A percentile compares a stretch with the other conserved stretches of the same genome.
Conservation (phyloP, 1,139 yeast genomes). For the Zygoascus meyerae region DNA sequence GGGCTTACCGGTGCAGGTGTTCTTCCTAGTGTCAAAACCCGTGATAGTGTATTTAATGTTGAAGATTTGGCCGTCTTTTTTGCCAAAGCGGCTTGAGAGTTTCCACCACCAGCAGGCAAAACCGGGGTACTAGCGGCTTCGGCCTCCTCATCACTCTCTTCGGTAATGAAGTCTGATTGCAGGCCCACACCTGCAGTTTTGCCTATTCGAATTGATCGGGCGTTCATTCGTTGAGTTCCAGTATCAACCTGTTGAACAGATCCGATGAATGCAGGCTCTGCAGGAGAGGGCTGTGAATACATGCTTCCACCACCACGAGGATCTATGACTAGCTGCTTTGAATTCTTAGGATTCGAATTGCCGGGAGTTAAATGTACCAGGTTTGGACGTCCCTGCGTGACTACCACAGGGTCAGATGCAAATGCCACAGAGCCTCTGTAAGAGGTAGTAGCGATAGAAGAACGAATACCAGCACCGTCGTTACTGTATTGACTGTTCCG, state of each 20-base stretch:
- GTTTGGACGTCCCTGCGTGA: slow-evolving; percentile 30
- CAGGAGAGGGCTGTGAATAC: neutral
- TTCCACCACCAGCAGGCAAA: neutral
- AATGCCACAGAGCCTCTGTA: slow-evolving; percentile 32
- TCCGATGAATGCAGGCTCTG: slow-evolving; percentile 6
- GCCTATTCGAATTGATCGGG: slow-evolving; percentile 24
- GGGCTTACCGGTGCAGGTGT: too few species aligned
- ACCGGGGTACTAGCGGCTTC: neutral
- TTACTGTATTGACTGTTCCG: slow-evolving; percentile 21
- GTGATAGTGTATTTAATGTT: neutral
- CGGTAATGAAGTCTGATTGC: slow-evolving; percentile 21
- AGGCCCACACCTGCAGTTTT: slow-evolving; percentile 19
- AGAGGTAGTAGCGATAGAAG: slow-evolving; percentile 30
- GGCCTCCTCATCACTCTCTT: slow-evolving; percentile 17
- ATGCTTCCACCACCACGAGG: neutral
- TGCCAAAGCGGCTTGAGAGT: neutral
- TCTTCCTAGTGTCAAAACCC: neutral
- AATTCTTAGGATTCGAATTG: slow-evolving; percentile 3
- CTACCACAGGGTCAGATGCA: slow-evolving; percentile 25
- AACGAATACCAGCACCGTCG: slow-evolving; percentile 18
- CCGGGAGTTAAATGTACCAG: slow-evolving; percentile 20
- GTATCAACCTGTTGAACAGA: slow-evolving; percentile 18
- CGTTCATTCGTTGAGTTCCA: slow-evolving; percentile 17
- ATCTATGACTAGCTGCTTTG: neutral
- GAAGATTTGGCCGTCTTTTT: neutral